phyloP scores from a whole-genome alignment of 2,329 filamentous ascomycete species.

The Onygenales sp. region DNA sequence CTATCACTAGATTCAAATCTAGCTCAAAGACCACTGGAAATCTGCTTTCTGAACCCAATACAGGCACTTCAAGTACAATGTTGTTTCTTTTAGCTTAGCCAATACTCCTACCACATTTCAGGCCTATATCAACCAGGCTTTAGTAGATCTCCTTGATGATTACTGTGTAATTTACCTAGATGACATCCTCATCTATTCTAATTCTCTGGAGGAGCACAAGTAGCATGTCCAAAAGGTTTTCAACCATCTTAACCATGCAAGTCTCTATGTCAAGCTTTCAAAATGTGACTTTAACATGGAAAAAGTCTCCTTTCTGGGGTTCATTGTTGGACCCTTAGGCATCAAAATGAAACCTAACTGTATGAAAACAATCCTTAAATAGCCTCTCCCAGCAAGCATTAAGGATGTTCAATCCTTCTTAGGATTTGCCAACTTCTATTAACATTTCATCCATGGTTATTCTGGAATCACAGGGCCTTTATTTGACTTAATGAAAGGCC shows the following conservation, averaged over 20 bases:
- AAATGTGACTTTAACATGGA: not conserved
- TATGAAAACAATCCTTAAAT: slow-evolving; percentile 13
- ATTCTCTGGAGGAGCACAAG: slow-evolving; percentile 1
- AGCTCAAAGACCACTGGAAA: no score
- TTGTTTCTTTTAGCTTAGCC: not conserved
- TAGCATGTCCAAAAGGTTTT: not conserved
- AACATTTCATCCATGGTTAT: slow-evolving; percentile 13
- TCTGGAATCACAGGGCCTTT: slow-evolving; percentile 12
- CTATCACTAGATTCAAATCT: no score
- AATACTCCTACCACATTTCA: not conserved
- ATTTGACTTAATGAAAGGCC: slow-evolving; percentile 7
- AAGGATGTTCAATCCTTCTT: slow-evolving; percentile 19
- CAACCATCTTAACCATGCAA: slow-evolving; percentile 10
- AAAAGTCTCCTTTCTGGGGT: slow-evolving; percentile 11
- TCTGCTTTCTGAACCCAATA: no score
- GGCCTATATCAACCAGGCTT: not conserved
- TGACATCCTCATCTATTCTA: slow-evolving; percentile 4
- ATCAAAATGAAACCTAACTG: slow-evolving; percentile 13
- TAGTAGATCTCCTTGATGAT: not conserved
- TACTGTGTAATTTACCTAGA: not conserved
- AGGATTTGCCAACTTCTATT: slow-evolving; percentile 18
- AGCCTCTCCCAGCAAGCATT: slow-evolving; percentile 13
- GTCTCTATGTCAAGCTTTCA: not conserved
- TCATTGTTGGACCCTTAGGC: slow-evolving; percentile 8
- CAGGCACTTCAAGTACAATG: not conserved